A percentile compares a stretch with the other conserved stretches of the same genome.
These are phyloP conservation scores for Arctostaphylos glauca DNA, from an alignment of 148 eudicot genomes.

Conservation along the genomic window DNA sequence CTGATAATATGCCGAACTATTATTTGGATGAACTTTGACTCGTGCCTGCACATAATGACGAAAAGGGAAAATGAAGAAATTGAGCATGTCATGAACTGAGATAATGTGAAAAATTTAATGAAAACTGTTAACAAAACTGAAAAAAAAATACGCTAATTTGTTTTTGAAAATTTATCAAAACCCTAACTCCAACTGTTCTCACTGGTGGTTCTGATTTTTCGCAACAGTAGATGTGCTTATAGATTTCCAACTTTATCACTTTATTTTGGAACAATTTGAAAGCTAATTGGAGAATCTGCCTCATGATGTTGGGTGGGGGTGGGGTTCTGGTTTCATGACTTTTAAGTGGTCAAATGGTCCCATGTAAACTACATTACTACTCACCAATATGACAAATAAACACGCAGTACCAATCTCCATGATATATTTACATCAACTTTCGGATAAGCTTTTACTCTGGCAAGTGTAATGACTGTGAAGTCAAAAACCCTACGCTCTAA, in stretches of 20 bases:
- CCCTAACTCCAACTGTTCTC: not conserved
- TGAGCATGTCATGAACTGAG: not conserved
- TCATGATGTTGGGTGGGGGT: no score
- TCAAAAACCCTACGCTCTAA: no score
- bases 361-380: not conserved
- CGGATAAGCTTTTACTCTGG: no score
- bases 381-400: no score
- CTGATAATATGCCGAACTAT: not conserved
- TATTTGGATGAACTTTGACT: conserved; percentile 10
- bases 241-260: not conserved
- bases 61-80: not conserved
- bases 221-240: not conserved
- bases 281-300: not conserved
- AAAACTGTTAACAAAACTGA: not conserved
- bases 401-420: no score
- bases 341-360: not conserved
- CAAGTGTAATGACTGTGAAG: no score
- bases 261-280: not conserved
- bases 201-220: not conserved
- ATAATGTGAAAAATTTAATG: not conserved
- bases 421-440: no score
- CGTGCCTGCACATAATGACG: not conserved
- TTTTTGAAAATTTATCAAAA: not conserved
- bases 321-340: no score
- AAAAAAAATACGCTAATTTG: not conserved